Base-by-base conservation (phyloP, 1,284 basidiomycete genomes). In the Ganoderma lucidum region DNA sequence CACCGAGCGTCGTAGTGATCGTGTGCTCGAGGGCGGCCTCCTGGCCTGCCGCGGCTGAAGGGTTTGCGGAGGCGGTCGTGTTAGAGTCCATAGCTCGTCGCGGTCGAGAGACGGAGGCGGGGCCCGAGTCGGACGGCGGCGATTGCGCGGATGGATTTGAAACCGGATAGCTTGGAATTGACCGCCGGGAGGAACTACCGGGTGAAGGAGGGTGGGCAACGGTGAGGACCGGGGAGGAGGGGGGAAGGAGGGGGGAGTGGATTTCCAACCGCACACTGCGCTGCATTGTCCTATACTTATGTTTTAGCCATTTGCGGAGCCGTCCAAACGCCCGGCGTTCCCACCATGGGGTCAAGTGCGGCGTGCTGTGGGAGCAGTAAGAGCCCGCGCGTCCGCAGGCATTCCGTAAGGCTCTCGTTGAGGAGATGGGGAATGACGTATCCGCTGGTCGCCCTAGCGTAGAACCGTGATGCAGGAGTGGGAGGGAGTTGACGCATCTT, bases 1-100 rank as follows among this genome's bases (percentile, higher is more conserved):
- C 32, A 9, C 59, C 59, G 41, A 61, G 59, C 23, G 59, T 39
- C 32, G 56, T 35, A 32, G 17, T 59, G 17, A 59, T 28, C n/a
- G 32, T 28, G 56, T 37, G 37, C n/a, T 9, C n/a, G 15, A 59
- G 48, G 3, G 48, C 48, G 9, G 23, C 23, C 48, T 53, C 48
- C 48, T 53, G 23, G 48, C 48, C 23, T 9, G 15, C 42, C 15
- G 42, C 4, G 42, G 35, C 35, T 35, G 42, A 17, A 2, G 42
- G 39, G 39, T 41, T 14, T 9, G n/a, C n/a, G 8, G 45, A 8
- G 6, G 8, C 19, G 19, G 45, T 48, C 45, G n/a, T 6, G 45
- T 23, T 53, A 9, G 48, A 14, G 48, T 53, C 23, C 48, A 48
- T 48, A 9, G 19, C 17, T 15, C 6, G 44, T n/a, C 8, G 8